Percentiles rank a stretch among this genome's conserved stretches.
Conservation (phyloP, 352 stramenopile genomes). For the Phytophthora vignae region DNA sequence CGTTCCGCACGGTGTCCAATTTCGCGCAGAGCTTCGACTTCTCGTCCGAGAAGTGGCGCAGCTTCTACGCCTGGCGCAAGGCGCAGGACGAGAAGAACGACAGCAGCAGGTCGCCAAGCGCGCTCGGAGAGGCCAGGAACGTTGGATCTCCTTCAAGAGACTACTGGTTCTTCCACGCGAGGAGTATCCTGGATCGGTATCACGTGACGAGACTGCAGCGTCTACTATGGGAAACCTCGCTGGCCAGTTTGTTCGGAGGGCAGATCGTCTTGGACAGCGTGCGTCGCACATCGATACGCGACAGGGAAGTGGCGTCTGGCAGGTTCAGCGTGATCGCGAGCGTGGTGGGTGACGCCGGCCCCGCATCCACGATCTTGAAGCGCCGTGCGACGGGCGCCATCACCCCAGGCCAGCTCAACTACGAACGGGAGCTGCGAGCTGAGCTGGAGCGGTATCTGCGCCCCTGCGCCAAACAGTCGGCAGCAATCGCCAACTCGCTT, state of each 20-base stretch:
- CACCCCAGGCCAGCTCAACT: constrained; percentile 27
- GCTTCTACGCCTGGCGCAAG: constrained; percentile 76
- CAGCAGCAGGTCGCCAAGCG: constrained; percentile 37
- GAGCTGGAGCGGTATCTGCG: constrained; percentile 60
- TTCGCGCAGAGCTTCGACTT: constrained; percentile 91
- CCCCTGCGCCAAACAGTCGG: constrained; percentile 51
- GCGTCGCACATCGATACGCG: constrained; percentile 20
- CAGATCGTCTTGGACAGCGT: constrained; percentile 69
- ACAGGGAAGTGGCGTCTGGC: constrained; percentile 22
- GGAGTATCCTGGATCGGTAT: constrained; percentile 63
- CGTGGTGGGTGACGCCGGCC: constrained; percentile 34
- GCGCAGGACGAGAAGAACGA: constrained; percentile 49
- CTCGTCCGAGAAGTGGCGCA: constrained; percentile 80
- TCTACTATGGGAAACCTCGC: constrained; percentile 78
- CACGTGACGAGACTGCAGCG: constrained; percentile 75
- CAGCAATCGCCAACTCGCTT: constrained; percentile 42
- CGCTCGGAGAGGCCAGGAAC: constrained; percentile 52
- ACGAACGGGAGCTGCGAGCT: constrained; percentile 45
- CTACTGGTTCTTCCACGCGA: constrained; percentile 79
- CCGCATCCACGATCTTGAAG: constrained; percentile 31
- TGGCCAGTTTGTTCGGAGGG: constrained; percentile 72
- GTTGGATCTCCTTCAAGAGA: constrained; percentile 67
- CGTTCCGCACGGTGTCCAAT: constrained; percentile 80
- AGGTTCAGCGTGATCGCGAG: constrained; percentile 35
- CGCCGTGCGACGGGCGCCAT: constrained; percentile 29